Percentiles rank a stretch among this genome's conserved stretches.
These are phyloP conservation scores for Chlorokybus atmophyticus DNA, from an alignment of 139 green algal species.

Conservation along the genomic window DNA sequence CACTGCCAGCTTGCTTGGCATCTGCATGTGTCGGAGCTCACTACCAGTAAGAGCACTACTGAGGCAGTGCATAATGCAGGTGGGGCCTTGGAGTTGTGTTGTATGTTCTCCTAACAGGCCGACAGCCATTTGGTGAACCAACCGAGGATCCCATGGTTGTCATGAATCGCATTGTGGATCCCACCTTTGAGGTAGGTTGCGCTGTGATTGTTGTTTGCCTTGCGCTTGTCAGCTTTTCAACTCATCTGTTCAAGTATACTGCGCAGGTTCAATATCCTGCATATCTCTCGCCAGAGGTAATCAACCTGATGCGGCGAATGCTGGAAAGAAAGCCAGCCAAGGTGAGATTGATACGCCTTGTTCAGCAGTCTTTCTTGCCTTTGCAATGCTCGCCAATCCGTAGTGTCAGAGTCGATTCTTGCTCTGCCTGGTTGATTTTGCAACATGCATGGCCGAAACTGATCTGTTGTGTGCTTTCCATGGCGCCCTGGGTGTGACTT, in stretches of 20 bases:
- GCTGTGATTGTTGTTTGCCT: too few species aligned
- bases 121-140: constrained; percentile 81
- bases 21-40: too few species aligned
- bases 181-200: constrained; percentile 55
- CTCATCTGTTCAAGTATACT: too few species aligned
- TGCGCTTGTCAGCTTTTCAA: too few species aligned
- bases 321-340: constrained; percentile 74
- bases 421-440: too few species aligned
- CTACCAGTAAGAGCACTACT: constrained; percentile 11
- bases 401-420: too few species aligned
- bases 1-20: too few species aligned
- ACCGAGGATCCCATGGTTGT: constrained; percentile 92
- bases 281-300: constrained; percentile 56
- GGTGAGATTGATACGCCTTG: too few species aligned
- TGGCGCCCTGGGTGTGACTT: too few species aligned
- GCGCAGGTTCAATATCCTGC: constrained; percentile 61
- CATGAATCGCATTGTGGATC: constrained; percentile 90
- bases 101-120: constrained; percentile 88
- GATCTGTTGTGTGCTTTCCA: too few species aligned
- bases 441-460: too few species aligned
- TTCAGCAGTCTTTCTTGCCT: background rate
- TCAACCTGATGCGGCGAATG: constrained; percentile 68
- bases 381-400: background rate
- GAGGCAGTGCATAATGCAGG: too few species aligned
- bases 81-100: constrained; percentile 84